Percentiles rank a stretch among this genome's conserved stretches.
phyloP scores from a whole-genome alignment of 2,329 filamentous ascomycete genomes.

The Corinectria fuckeliana region DNA sequence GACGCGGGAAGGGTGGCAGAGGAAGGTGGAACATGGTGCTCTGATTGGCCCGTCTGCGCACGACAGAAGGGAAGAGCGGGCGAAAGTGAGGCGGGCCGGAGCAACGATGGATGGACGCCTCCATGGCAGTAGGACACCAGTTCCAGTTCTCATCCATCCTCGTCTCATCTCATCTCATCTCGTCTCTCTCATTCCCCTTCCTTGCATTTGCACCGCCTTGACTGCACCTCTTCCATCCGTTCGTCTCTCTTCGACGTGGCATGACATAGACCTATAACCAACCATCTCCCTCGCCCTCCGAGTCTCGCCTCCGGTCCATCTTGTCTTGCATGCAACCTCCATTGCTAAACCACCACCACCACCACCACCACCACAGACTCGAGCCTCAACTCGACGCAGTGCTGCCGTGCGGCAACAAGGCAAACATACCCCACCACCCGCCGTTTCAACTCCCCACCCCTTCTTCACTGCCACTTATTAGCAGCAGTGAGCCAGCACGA shows the following conservation, averaged over 20 bases:
- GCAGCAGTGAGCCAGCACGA: too few species aligned
- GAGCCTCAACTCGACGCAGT: not conserved
- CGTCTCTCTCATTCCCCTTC: not conserved
- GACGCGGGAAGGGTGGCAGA: not conserved
- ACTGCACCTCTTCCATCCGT: conserved; percentile 4
- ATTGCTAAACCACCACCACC: conserved; percentile 3
- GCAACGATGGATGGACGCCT: not conserved
- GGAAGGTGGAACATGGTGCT: not conserved
- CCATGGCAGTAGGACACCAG: not conserved
- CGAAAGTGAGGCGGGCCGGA: conserved; percentile 20
- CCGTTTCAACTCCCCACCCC: conserved; percentile 21
- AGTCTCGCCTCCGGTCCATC: not conserved
- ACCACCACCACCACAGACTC: not conserved
- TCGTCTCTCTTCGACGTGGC: conserved; percentile 6
- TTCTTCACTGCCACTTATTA: not conserved
- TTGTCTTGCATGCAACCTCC: not conserved
- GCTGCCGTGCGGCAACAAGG: conserved; percentile 1
- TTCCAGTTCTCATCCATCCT: not conserved
- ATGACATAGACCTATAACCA: not conserved
- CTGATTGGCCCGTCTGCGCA: conserved; percentile 10
- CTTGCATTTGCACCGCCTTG: not conserved
- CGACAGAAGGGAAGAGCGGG: not conserved
- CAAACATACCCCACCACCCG: conserved; percentile 11
- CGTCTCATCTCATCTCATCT: not conserved
- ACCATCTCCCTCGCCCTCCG: not conserved